A percentile compares a stretch with the other conserved stretches of the same genome.
Evolutionary conservation across 129 eudicot genomes (phyloP).

Genomic region (Arctium minus): DNA sequence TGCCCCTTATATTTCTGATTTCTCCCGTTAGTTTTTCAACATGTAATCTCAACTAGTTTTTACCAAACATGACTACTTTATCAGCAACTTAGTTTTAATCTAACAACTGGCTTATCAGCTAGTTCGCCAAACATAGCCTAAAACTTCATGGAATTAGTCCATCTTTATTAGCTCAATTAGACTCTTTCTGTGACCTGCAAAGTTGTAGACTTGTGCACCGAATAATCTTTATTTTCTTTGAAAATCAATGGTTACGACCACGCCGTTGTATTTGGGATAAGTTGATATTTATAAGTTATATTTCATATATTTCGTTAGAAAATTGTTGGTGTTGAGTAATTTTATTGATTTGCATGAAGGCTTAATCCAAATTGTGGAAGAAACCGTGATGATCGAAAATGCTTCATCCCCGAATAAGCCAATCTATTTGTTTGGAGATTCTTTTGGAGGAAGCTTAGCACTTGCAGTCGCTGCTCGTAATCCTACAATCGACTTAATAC

Average conservation of each 20-base stretch:
- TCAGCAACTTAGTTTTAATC: too few relatives aligned
- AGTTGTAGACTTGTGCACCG: background rate
- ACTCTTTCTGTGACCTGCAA: background rate
- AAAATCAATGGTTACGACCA: background rate
- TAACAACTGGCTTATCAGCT: too few relatives aligned
- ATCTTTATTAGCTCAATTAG: background rate
- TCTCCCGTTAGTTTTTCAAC: background rate
- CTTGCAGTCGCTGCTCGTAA: conserved; percentile 83
- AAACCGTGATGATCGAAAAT: conserved; percentile 56
- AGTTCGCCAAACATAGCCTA: background rate
- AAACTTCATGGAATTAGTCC: background rate
- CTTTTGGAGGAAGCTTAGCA: conserved; percentile 84
- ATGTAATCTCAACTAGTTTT: background rate
- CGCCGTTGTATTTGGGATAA: background rate
- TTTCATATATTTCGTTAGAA: background rate
- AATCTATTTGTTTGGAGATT: conserved; percentile 79
- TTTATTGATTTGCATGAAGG: conserved; percentile 32
- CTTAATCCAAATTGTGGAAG: conserved; percentile 57
- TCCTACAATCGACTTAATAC: conserved; percentile 64
- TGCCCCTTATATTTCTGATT: too few relatives aligned
- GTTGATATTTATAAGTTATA: background rate
- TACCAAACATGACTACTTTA: too few relatives aligned
- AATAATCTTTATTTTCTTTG: background rate
- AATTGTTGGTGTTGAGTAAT: background rate
- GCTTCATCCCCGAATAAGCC: conserved; percentile 67